These are phyloP conservation scores for Talaromyces sp. DNA, from an alignment of 2,329 filamentous ascomycete genomes.

Conservation along the genomic window DNA sequence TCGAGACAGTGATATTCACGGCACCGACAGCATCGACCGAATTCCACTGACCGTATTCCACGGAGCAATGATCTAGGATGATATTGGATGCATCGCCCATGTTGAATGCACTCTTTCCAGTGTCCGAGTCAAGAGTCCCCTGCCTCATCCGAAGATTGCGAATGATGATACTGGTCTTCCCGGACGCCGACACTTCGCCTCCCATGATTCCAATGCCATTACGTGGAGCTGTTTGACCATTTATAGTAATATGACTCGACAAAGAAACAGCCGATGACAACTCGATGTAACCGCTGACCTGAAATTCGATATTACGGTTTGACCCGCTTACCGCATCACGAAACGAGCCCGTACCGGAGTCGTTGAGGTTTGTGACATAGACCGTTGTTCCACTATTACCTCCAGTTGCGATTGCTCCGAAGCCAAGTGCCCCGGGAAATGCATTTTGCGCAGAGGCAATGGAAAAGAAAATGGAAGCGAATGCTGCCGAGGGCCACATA, in stretches of 20 bases:
- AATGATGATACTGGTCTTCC: slow-evolving; percentile 54
- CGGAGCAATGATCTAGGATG: slow-evolving; percentile 58
- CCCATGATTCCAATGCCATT: slow-evolving; percentile 53
- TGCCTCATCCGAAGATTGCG: slow-evolving; percentile 57
- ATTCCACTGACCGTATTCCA: slow-evolving; percentile 59
- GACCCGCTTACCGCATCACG: slow-evolving; percentile 51
- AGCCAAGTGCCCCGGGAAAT: slow-evolving; percentile 54
- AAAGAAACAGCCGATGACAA: slow-evolving; percentile 50
- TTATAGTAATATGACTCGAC: slow-evolving; percentile 50
- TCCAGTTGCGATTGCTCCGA: slow-evolving; percentile 49
- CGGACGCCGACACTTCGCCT: slow-evolving; percentile 56
- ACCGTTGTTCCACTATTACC: slow-evolving; percentile 50
- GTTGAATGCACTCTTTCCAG: slow-evolving; percentile 55
- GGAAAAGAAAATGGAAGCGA: slow-evolving; percentile 19
- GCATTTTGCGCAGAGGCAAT: slow-evolving; percentile 32
- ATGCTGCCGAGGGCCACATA: slow-evolving; percentile 13
- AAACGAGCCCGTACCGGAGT: slow-evolving; percentile 51
- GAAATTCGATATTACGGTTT: slow-evolving; percentile 53
- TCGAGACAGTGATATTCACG: slow-evolving; percentile 53
- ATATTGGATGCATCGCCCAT: slow-evolving; percentile 56
- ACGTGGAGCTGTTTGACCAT: slow-evolving; percentile 53
- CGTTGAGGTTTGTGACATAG: slow-evolving; percentile 51
- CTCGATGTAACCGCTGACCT: slow-evolving; percentile 52
- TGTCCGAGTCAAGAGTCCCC: slow-evolving; percentile 38
- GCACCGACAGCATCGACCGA: slow-evolving; percentile 52